These are phyloP conservation scores for Termitomyces sp. DNA, from an alignment of 1,284 basidiomycete genomes.

Conservation along the genomic window DNA sequence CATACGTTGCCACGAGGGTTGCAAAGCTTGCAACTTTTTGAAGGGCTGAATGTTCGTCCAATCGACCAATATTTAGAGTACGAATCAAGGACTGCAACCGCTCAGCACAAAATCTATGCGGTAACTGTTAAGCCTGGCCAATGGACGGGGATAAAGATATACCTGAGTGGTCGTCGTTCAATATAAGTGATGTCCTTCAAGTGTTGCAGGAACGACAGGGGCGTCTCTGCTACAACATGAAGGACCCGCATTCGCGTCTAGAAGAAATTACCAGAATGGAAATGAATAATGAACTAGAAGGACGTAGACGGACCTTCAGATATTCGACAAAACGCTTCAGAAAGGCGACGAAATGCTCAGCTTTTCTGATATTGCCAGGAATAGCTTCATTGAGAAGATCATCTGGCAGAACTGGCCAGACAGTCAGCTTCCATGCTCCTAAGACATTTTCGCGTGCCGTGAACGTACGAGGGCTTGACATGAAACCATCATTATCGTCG, in stretches of 20 bases:
- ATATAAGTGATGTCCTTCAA: slow-evolving; percentile 99
- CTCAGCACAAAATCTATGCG: slow-evolving; percentile 88
- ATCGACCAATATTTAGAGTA: slow-evolving; percentile 84
- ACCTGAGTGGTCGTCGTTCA: slow-evolving; percentile 92
- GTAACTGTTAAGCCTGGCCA: slow-evolving; percentile 6
- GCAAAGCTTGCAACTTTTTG: slow-evolving; percentile 98
- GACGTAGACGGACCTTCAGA: slow-evolving; percentile 64
- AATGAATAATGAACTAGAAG: neutral
- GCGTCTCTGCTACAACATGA: slow-evolving; percentile 99
- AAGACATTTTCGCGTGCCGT: neutral
- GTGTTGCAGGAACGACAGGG: slow-evolving; percentile 96
- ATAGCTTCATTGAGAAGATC: slow-evolving; percentile 95
- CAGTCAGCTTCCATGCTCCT: neutral
- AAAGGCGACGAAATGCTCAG: slow-evolving; percentile 99
- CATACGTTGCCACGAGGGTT: slow-evolving; percentile 96
- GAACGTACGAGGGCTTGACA: slow-evolving; percentile 79
- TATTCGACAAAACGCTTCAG: slow-evolving; percentile 98
- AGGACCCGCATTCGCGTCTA: slow-evolving; percentile 98
- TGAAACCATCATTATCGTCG: slow-evolving; percentile 78
- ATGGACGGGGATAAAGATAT: slow-evolving; percentile 17
- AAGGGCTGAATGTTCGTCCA: slow-evolving; percentile 89
- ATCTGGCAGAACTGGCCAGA: slow-evolving; percentile 75
- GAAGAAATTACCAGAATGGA: neutral
- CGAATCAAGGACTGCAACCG: slow-evolving; percentile 91
- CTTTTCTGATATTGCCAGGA: slow-evolving; percentile 97